Evolutionary conservation across 257 asterid genomes (phyloP), one percentile per base, ranked within the genome.

Genomic region (Solanum sejunctum): DNA sequence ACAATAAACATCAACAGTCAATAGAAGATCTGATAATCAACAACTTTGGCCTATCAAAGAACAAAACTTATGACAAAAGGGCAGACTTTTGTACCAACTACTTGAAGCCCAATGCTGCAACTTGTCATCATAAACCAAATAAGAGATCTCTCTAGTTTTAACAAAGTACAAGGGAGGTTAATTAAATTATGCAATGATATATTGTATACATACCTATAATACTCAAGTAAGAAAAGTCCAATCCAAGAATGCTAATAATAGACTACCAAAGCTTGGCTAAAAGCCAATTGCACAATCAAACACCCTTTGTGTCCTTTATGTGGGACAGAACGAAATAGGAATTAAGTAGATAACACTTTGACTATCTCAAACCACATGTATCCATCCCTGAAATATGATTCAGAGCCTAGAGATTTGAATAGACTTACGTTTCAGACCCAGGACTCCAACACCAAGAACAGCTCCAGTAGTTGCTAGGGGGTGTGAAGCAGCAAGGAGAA

Each of bases 401-500:
- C 82, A 77, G 63, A 23, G 26, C 63, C 82, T 51, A 77, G 26
- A 15, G 63, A 49, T 18, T 77, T 77, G 63, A 77, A 12, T 17
- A 9, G 21, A 83, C 85, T 83, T 94, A 94, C 99, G 90, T 89
- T 93, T 95, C 80, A 96, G 91, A 84, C 95, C 93, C 72, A 96
- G 78, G 86, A 91, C 58, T 86, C 95, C 97, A 83, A 92, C 88
- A 82, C 95, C 94, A 80, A 96, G 69, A 85, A 89, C 90, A 86
- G 93, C 91, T 87, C 95, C 98, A 57, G 93, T 87, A 23, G 97
- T 87, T 49, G 91, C 70, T 64, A 92, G 81, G 11, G 98, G 98
- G 64, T 90, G 90, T 6, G 95, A 90, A 64, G 92, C 90, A 87
- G 98, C 95, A 75, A 93, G 75, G 84, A 90, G 89, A 86, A 91